Conservation (phyloP, 1,284 basidiomycete genomes). For the Heterobasidion occidentale region DNA sequence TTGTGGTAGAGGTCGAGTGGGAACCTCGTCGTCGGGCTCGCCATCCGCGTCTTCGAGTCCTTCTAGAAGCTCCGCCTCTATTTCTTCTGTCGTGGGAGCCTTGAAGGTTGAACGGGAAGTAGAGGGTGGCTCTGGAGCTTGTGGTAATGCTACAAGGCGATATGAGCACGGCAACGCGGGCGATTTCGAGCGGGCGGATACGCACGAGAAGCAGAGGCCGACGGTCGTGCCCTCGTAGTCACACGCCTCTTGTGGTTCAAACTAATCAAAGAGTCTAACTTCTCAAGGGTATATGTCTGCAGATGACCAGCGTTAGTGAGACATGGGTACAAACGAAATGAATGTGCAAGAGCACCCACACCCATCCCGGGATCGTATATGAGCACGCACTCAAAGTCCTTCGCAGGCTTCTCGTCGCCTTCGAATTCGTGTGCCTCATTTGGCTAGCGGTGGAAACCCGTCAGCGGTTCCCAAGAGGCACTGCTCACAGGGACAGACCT, state of each 20-base stretch:
- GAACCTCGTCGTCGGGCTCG: conserved; percentile 35
- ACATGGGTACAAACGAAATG: neutral
- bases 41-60: conserved; percentile 34
- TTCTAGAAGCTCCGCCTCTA: conserved; percentile 23
- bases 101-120: no score
- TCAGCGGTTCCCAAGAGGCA: neutral
- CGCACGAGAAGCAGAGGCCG: conserved; percentile 34
- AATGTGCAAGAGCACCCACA: conserved; percentile 31
- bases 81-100: conserved; percentile 15
- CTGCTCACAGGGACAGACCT: conserved; percentile 29
- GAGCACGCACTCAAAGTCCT: conserved; percentile 66
- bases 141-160: no score
- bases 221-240: conserved; percentile 25
- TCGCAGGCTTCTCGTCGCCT: conserved; percentile 48
- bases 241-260: conserved; percentile 45
- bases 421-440: conserved; percentile 50
- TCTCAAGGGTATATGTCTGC: conserved; percentile 67
- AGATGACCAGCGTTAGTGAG: neutral
- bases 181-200: neutral
- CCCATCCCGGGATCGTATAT: conserved; percentile 67
- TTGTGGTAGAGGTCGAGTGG: conserved; percentile 5
- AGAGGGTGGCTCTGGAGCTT: no score
- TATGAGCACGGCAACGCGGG: no score
- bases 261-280: conserved; percentile 55
- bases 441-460: conserved; percentile 13